A percentile compares a stretch with the other conserved stretches of the same genome.
Evolutionary conservation across 768 basidiomycete genomes (phyloP).

Genomic region (Clitopilus passeckerianus): DNA sequence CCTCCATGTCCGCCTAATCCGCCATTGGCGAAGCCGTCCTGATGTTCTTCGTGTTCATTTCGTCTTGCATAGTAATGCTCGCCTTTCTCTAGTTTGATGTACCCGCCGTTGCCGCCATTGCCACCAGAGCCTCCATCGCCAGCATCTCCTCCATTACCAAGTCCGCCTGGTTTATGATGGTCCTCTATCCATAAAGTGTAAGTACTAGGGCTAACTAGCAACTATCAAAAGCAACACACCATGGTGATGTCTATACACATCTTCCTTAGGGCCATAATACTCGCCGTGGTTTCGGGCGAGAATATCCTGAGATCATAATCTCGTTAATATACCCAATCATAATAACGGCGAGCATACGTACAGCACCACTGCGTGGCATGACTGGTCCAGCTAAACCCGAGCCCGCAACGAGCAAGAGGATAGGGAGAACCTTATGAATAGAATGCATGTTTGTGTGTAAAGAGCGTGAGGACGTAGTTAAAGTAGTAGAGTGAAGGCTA

Average conservation of each 20-base stretch:
- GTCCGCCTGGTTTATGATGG: neutral
- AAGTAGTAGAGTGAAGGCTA: neutral
- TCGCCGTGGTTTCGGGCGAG: neutral
- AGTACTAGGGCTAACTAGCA: neutral
- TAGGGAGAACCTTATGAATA: neutral
- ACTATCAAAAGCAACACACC: too few relatives aligned
- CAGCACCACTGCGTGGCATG: neutral
- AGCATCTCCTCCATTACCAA: neutral
- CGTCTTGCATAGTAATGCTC: neutral
- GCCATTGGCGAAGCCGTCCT: neutral
- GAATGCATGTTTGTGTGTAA: neutral
- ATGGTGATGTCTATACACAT: neutral
- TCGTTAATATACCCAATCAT: neutral
- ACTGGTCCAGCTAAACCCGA: neutral
- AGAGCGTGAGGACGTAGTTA: neutral
- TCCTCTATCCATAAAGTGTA: neutral
- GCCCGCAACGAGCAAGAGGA: neutral
- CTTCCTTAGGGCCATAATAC: neutral
- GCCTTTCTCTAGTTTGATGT: neutral
- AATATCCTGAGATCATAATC: neutral
- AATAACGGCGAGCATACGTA: neutral
- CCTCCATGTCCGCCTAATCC: neutral
- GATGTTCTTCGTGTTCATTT: neutral
- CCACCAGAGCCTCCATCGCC: neutral
- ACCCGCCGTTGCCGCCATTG: neutral